These are phyloP conservation scores for Prunus davidiana DNA, from an alignment of 306 rosid species.

Conservation along the genomic window DNA sequence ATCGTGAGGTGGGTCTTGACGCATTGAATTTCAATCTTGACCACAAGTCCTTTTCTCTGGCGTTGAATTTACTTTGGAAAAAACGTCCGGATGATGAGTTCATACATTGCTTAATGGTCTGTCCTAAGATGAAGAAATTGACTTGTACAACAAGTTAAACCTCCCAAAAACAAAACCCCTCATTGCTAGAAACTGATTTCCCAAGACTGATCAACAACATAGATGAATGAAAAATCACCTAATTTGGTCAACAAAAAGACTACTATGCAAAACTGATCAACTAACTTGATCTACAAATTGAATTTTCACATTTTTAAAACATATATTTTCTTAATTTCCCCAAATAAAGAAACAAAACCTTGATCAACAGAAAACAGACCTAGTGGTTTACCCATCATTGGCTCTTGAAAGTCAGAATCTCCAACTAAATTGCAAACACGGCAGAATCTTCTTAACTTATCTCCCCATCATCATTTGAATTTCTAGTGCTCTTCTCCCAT, in stretches of 20 bases:
- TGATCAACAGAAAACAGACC: constrained; percentile 14
- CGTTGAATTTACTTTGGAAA: neutral
- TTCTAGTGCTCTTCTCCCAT: constrained; percentile 17
- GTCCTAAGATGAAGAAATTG: neutral
- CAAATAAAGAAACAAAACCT: neutral
- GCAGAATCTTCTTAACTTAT: constrained; percentile 64
- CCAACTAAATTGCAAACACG: constrained; percentile 34
- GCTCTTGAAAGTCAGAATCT: constrained; percentile 48
- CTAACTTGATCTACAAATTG: constrained; percentile 13
- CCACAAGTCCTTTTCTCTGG: neutral
- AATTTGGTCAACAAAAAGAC: constrained; percentile 43
- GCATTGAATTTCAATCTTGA: neutral
- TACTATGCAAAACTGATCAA: constrained; percentile 23
- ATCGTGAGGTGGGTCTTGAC: neutral
- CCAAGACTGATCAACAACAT: neutral
- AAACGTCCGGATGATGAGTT: neutral
- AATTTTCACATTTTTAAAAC: neutral
- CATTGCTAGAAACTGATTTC: neutral
- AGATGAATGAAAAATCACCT: neutral
- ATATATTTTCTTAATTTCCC: constrained; percentile 9
- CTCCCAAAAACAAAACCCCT: neutral
- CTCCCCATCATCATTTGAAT: constrained; percentile 4
- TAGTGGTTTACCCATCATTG: constrained; percentile 56
- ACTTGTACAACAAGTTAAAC: constrained; percentile 1
- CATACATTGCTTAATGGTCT: neutral